phyloP scores from a whole-genome alignment of 202 grass and related monocot genomes.

The Setaria italica region DNA sequence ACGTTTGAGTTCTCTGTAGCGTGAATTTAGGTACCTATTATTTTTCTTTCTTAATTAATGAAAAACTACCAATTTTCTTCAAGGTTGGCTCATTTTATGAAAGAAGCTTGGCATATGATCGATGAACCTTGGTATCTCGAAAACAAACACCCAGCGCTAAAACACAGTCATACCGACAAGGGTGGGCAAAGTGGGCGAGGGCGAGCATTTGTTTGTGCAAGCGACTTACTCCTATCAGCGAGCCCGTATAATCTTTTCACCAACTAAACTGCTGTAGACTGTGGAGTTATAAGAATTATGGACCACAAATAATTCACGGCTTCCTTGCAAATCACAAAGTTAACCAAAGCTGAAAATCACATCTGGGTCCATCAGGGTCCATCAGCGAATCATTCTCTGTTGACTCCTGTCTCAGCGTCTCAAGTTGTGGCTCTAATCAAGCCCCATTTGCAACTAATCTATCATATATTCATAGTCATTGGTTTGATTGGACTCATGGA shows the following conservation, averaged over 20 bases:
- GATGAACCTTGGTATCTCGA: no score
- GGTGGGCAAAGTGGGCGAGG: not conserved
- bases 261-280: not conserved
- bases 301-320: not conserved
- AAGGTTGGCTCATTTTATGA: no score
- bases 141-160: no score
- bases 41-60: no score
- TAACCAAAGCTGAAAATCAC: not conserved
- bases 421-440: conserved; percentile 36
- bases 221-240: not conserved
- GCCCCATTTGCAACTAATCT: conserved; percentile 23
- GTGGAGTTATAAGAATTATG: not conserved
- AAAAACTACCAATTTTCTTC: no score
- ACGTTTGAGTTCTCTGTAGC: no score
- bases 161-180: no score
- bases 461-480: conserved; percentile 9
- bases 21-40: no score
- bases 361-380: not conserved
- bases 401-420: not conserved
- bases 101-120: no score
- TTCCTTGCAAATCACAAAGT: conserved; percentile 28
- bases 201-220: not conserved
- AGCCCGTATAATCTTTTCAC: not conserved
- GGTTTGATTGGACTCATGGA: not conserved
- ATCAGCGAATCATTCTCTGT: conserved; percentile 21